Conservation (phyloP, 176 grass and related monocot genomes). For the Aegilops tauschii region DNA sequence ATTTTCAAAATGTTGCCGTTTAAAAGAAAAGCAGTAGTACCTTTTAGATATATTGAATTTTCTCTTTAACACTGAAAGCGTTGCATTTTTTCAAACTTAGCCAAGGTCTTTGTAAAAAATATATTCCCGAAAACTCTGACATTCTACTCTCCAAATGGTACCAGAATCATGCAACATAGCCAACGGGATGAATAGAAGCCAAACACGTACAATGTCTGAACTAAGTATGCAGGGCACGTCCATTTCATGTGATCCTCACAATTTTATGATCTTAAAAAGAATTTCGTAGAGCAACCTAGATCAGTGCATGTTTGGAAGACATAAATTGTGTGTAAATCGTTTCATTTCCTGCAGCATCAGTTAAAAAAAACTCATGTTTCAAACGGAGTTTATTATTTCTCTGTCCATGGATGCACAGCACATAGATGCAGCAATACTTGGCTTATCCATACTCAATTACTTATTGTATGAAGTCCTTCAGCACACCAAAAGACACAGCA, state of each 20-base stretch:
- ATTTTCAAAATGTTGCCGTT: neutral
- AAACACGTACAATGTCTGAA: neutral
- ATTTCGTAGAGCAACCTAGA: neutral
- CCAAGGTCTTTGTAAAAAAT: neutral
- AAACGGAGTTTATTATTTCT: neutral
- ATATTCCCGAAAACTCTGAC: neutral
- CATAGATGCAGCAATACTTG: neutral
- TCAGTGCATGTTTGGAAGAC: neutral
- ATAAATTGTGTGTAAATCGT: neutral
- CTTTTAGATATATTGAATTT: neutral
- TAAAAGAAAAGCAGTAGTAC: neutral
- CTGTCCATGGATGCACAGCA: neutral
- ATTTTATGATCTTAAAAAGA: neutral
- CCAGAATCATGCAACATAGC: neutral
- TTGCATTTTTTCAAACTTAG: neutral
- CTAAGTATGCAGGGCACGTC: neutral
- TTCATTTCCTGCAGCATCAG: neutral
- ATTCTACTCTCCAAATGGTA: neutral
- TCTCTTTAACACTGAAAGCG: neutral
- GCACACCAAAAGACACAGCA: neutral
- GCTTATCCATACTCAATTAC: neutral
- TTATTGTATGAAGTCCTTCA: neutral
- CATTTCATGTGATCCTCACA: neutral
- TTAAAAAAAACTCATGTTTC: neutral
- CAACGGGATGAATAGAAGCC: neutral